Evolutionary conservation across 345 rosid species (phyloP).

Genomic region (Populus davidiana): DNA sequence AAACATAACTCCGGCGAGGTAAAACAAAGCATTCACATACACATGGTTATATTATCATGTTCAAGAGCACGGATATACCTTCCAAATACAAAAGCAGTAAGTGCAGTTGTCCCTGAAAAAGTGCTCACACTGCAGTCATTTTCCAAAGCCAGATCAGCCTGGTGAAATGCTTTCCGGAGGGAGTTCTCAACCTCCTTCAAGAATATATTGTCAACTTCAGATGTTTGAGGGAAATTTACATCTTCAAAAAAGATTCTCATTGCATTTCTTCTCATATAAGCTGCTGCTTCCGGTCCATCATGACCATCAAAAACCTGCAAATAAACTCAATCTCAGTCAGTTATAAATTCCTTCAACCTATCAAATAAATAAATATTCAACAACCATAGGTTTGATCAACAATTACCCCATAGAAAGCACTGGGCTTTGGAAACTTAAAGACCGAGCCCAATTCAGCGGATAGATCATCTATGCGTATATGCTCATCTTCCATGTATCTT

Average conservation of each 20-base stretch:
- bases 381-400: conserved; percentile 1
- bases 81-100: conserved; percentile 68
- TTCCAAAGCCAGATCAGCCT: conserved; percentile 66
- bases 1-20: background rate
- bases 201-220: conserved; percentile 43
- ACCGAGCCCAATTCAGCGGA: conserved; percentile 40
- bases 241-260: conserved; percentile 55
- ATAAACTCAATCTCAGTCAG: conserved; percentile 5
- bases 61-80: conserved; percentile 34
- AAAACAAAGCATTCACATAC: background rate
- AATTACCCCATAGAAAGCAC: conserved; percentile 65
- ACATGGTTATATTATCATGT: background rate
- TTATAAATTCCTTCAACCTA: background rate
- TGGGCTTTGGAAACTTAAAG: conserved; percentile 52
- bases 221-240: conserved; percentile 54
- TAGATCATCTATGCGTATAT: conserved; percentile 56
- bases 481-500: conserved; percentile 67
- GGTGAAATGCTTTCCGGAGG: conserved; percentile 56
- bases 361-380: background rate
- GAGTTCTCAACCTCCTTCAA: conserved; percentile 52
- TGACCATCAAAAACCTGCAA: conserved; percentile 84
- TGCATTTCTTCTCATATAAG: conserved; percentile 45
- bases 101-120: conserved; percentile 86
- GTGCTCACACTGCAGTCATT: conserved; percentile 55
- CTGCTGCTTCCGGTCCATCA: conserved; percentile 87